Conservation (phyloP, 2,329 filamentous ascomycete genomes). For the Amauroascus verrucosus region DNA sequence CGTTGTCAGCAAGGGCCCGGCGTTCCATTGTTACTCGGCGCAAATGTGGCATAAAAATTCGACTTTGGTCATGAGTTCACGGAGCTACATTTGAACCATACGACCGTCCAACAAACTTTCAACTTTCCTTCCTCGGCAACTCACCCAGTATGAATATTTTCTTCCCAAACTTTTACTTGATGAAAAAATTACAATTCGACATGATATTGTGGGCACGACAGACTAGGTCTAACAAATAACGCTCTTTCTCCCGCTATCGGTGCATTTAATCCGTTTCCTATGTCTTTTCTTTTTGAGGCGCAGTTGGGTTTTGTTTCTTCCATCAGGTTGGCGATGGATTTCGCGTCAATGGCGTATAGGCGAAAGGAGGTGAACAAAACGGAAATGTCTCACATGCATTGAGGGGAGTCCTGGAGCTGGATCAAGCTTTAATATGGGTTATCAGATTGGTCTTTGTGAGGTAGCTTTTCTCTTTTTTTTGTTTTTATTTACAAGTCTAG, state of each 20-base stretch:
- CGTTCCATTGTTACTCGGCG: neutral
- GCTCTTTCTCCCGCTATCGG: neutral
- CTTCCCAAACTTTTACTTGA: neutral
- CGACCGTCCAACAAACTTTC: neutral
- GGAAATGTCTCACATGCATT: neutral
- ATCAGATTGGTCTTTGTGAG: conserved; percentile 11
- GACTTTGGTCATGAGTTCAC: neutral
- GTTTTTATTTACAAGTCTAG: conserved; percentile 9
- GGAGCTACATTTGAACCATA: neutral
- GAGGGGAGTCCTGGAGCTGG: neutral
- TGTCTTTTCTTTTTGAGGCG: conserved; percentile 2
- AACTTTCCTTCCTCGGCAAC: neutral
- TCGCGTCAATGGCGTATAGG: neutral
- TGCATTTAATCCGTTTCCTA: conserved; percentile 1
- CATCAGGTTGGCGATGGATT: conserved; percentile 1
- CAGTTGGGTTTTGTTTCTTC: neutral
- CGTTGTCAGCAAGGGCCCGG: neutral
- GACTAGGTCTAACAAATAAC: neutral
- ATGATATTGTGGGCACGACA: neutral
- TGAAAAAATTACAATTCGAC: neutral
- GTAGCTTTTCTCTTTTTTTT: conserved; percentile 1
- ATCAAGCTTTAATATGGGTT: conserved; percentile 7
- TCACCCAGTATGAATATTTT: neutral
- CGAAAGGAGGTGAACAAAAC: neutral
- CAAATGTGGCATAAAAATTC: neutral